Percentiles rank a stretch among this genome's conserved stretches.
Conservation (phyloP, 257 asterid species). For the Solanum microdontum region DNA sequence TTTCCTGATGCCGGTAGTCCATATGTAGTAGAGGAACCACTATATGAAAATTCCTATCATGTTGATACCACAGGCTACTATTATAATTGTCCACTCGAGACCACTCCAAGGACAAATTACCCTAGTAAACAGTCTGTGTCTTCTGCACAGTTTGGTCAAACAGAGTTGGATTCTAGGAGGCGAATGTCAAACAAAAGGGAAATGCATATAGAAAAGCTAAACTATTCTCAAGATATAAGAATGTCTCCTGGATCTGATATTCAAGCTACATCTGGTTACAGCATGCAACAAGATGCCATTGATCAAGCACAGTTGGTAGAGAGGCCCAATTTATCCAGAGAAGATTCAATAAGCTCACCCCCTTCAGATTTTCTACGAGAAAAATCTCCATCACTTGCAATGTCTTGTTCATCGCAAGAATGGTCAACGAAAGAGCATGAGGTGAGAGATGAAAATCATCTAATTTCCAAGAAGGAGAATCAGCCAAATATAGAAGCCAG, state of each 20-base stretch:
- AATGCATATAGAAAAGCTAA: conserved; percentile 19
- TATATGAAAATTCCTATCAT: conserved; percentile 15
- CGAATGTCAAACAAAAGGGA: conserved; percentile 9
- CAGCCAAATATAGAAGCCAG: conserved; percentile 10
- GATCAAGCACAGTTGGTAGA: conserved; percentile 25
- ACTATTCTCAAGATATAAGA: conserved; percentile 18
- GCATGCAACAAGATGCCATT: conserved; percentile 6
- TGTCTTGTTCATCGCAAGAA: conserved; percentile 22
- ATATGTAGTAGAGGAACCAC: conserved; percentile 13
- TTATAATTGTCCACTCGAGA: conserved; percentile 16
- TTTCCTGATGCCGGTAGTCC: conserved; percentile 13
- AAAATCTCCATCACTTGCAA: conserved; percentile 24
- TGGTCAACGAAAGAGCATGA: conserved; percentile 14
- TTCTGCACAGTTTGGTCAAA: conserved; percentile 21
- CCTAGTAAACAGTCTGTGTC: conserved; percentile 22
- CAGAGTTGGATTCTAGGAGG: conserved; percentile 11
- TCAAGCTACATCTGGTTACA: conserved; percentile 9
- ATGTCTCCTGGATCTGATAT: conserved; percentile 12
- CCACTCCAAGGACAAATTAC: conserved; percentile 11
- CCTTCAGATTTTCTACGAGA: conserved; percentile 10
- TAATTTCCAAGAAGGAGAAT: conserved; percentile 8
- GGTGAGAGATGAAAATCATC: conserved; percentile 18
- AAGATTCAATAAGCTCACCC: conserved; percentile 14
- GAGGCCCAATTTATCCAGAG: conserved; percentile 9
- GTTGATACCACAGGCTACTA: conserved; percentile 25